Evolutionary conservation across 805 yeast species (phyloP).

Genomic region (Teunomyces lycoperdinae): DNA sequence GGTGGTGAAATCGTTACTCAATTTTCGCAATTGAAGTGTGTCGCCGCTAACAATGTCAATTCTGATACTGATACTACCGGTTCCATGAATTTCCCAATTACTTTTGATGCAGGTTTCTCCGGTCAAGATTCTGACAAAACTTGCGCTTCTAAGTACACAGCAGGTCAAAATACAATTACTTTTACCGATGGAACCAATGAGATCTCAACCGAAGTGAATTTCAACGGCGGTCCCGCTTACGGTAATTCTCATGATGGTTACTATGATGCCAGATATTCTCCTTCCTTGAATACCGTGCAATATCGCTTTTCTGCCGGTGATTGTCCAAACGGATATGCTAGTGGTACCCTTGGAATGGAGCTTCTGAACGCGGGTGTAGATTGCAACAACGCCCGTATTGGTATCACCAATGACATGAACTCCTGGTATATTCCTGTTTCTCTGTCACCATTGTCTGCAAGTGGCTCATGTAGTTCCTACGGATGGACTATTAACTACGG

Average conservation of each 20-base stretch:
- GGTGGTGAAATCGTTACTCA: slow-evolving; percentile 9
- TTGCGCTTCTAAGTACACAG: slow-evolving; percentile 14
- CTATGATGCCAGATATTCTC: slow-evolving; percentile 8
- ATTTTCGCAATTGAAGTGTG: slow-evolving; percentile 9
- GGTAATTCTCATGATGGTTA: background rate
- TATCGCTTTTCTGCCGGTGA: slow-evolving; percentile 11
- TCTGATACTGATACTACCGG: slow-evolving; percentile 5
- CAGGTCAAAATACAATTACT: slow-evolving; percentile 19
- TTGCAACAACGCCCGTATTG: slow-evolving; percentile 18
- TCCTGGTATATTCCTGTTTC: slow-evolving; percentile 18
- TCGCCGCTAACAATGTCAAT: slow-evolving; percentile 4
- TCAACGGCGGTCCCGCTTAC: background rate
- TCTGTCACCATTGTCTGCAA: slow-evolving; percentile 1
- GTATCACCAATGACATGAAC: slow-evolving; percentile 19
- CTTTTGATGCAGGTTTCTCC: slow-evolving; percentile 16
- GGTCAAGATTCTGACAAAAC: slow-evolving; percentile 12
- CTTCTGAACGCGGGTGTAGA: slow-evolving; percentile 13
- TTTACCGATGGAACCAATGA: slow-evolving; percentile 13
- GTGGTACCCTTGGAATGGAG: slow-evolving; percentile 21
- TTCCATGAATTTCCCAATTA: slow-evolving; percentile 16
- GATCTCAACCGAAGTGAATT: slow-evolving; percentile 6
- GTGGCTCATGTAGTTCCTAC: slow-evolving; percentile 14
- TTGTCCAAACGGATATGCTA: slow-evolving; percentile 19
- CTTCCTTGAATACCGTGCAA: slow-evolving; percentile 9
- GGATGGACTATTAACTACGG: slow-evolving; percentile 8